phyloP scores from a whole-genome alignment of 306 rosid species.

The Casuarina glauca region DNA sequence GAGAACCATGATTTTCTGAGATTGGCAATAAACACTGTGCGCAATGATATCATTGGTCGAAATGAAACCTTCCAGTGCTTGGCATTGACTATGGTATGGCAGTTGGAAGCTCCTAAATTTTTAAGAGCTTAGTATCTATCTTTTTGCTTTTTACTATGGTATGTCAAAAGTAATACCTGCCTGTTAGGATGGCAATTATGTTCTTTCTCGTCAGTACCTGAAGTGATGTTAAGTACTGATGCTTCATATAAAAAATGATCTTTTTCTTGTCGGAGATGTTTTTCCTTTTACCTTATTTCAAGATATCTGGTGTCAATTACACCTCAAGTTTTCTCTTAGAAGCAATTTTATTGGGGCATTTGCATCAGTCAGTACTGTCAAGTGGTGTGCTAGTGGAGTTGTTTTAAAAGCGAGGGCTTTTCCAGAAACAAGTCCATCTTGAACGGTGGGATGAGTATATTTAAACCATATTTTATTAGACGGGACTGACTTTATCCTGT shows the following conservation, averaged over 20 bases:
- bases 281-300: neutral
- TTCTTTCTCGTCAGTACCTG: neutral
- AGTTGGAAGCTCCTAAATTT: slow-evolving; percentile 20
- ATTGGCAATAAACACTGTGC: slow-evolving; percentile 95
- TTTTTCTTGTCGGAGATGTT: neutral
- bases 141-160: neutral
- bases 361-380: neutral
- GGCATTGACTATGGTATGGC: slow-evolving; percentile 96
- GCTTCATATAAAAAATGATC: neutral
- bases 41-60: slow-evolving; percentile 97
- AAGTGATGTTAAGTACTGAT: neutral
- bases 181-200: neutral
- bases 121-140: slow-evolving; percentile 10
- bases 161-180: neutral
- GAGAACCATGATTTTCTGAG: slow-evolving; percentile 99
- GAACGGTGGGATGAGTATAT: neutral
- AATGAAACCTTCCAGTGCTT: slow-evolving; percentile 98
- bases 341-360: neutral
- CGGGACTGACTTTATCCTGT: neutral
- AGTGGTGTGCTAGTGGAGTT: neutral
- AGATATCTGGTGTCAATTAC: neutral
- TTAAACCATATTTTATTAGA: neutral
- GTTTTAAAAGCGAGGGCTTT: neutral
- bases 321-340: neutral
- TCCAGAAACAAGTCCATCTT: neutral